phyloP scores from a whole-genome alignment of 331 rosid genomes.

The Dryas integrifolia region DNA sequence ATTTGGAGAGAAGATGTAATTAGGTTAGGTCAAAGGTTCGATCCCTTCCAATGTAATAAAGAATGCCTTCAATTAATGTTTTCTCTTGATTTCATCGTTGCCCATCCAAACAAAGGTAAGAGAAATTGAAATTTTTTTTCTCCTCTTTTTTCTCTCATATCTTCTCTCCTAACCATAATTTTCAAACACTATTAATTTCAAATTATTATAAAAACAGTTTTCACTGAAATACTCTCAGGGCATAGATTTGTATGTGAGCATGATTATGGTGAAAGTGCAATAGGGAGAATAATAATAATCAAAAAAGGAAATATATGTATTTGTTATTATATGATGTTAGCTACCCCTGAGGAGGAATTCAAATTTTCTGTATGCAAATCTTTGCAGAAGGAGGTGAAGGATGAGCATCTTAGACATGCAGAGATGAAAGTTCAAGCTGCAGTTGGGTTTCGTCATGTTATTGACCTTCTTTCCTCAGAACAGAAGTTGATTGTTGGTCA shows the following conservation, averaged over 20 bases:
- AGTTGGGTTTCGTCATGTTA: slow-evolving; percentile 88
- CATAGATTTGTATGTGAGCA: slow-evolving; percentile 17
- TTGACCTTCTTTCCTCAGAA: slow-evolving; percentile 83
- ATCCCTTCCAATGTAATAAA: background rate
- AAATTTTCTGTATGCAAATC: slow-evolving; percentile 10
- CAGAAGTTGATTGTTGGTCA: slow-evolving; percentile 83
- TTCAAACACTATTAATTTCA: background rate
- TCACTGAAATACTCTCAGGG: slow-evolving; percentile 7
- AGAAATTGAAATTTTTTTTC: too few relatives aligned
- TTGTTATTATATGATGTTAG: slow-evolving; percentile 2
- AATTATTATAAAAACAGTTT: background rate
- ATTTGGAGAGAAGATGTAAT: too few relatives aligned
- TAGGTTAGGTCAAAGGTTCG: too few relatives aligned
- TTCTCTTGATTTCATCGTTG: too few relatives aligned
- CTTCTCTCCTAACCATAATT: background rate
- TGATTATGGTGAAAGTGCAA: slow-evolving; percentile 1
- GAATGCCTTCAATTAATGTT: too few relatives aligned
- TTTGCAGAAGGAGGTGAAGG: slow-evolving; percentile 71
- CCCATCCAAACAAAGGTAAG: too few relatives aligned
- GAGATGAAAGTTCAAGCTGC: slow-evolving; percentile 70
- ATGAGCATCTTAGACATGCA: slow-evolving; percentile 39
- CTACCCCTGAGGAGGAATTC: slow-evolving; percentile 1
- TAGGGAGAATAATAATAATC: slow-evolving; percentile 9
- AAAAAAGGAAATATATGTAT: background rate
- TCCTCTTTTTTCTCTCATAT: too few relatives aligned